Evolutionary conservation across 2,329 filamentous ascomycete genomes (phyloP).

Genomic region (Xenoacremonium recifei): DNA sequence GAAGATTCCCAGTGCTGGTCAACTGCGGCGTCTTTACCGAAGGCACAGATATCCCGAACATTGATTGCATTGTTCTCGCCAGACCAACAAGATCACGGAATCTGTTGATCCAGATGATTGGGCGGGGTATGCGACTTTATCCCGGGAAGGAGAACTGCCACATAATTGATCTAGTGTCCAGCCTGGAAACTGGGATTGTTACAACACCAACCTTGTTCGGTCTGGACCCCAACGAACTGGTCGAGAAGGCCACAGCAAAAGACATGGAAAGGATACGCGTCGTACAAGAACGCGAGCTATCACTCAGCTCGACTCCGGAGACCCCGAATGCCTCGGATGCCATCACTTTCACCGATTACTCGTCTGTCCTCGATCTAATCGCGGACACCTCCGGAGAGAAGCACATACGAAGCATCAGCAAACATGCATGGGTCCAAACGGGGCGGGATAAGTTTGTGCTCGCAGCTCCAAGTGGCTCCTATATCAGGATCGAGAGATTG

Average conservation of each 20-base stretch:
- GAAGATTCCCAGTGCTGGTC: slow-evolving; percentile 80
- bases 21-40: slow-evolving; percentile 98
- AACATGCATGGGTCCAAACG: slow-evolving; percentile 79
- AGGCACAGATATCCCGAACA: slow-evolving; percentile 95
- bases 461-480: slow-evolving; percentile 61
- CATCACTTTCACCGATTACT: slow-evolving; percentile 86
- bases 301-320: slow-evolving; percentile 12
- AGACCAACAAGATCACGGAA: slow-evolving; percentile 92
- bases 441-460: slow-evolving; percentile 71
- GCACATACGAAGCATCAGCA: slow-evolving; percentile 75
- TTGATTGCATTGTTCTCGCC: slow-evolving; percentile 88
- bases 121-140: slow-evolving; percentile 82
- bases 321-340: slow-evolving; percentile 32
- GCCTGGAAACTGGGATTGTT: slow-evolving; percentile 77
- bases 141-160: slow-evolving; percentile 85
- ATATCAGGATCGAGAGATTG: slow-evolving; percentile 50
- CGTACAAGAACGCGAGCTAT: slow-evolving; percentile 40
- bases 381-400: slow-evolving; percentile 75
- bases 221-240: slow-evolving; percentile 76
- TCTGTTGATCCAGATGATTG: slow-evolving; percentile 95
- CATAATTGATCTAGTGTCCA: slow-evolving; percentile 93
- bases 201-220: slow-evolving; percentile 92
- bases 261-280: slow-evolving; percentile 58
- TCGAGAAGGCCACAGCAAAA: slow-evolving; percentile 63
- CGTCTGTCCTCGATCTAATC: slow-evolving; percentile 87